Percentiles rank a stretch among this genome's conserved stretches.
Evolutionary conservation across 2,329 filamentous ascomycete genomes (phyloP).

Genomic region (Fusarium oligoseptatum): DNA sequence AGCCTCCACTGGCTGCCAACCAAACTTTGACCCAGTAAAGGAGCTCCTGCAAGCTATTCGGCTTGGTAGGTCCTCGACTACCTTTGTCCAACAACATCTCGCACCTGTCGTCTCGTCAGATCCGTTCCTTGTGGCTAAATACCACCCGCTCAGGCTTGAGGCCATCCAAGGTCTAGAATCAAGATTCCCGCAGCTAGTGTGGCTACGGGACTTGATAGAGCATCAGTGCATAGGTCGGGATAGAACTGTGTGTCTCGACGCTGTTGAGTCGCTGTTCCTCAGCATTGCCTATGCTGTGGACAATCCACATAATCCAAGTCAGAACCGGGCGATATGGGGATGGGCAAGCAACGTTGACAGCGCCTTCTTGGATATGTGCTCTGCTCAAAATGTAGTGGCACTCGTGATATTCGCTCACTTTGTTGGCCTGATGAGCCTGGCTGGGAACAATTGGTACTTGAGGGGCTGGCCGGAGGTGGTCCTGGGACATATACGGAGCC

Average conservation of each 20-base stretch:
- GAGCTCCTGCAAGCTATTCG: not conserved
- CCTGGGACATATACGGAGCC: not conserved
- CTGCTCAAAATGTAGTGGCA: not conserved
- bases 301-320: not conserved
- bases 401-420: constrained; percentile 5
- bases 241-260: not conserved
- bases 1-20: not conserved
- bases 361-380: constrained; percentile 2
- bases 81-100: not conserved
- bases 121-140: not conserved
- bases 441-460: not conserved
- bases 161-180: not conserved
- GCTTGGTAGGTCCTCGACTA: not conserved
- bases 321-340: not conserved
- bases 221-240: not conserved
- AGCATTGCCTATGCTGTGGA: not conserved
- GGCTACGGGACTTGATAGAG: not conserved
- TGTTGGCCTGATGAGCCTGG: not conserved
- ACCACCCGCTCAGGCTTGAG: not conserved
- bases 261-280: not conserved
- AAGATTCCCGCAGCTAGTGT: not conserved
- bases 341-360: constrained; percentile 4
- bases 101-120: not conserved
- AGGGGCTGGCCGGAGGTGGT: not conserved
- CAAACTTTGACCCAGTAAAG: not conserved